Conservation (phyloP, 768 basidiomycete genomes). For the Asterophora lycoperdoides region DNA sequence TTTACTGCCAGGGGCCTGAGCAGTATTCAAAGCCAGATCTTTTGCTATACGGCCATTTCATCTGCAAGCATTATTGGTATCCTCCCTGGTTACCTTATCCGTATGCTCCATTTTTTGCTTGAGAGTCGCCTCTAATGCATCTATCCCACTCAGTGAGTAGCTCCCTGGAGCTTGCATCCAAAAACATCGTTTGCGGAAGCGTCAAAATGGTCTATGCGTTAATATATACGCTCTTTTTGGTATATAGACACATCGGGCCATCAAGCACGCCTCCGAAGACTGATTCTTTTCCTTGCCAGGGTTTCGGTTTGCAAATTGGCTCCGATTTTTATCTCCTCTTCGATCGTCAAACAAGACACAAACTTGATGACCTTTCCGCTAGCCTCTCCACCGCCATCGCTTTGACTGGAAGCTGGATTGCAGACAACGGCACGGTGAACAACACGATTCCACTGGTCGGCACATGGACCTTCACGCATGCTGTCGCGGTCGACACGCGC, state of each 20-base stretch:
- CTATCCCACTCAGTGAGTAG: slow-evolving; percentile 52
- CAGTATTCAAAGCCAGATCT: slow-evolving; percentile 69
- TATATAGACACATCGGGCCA: slow-evolving; percentile 17
- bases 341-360: slow-evolving; percentile 51
- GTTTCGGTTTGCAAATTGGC: slow-evolving; percentile 82
- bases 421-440: slow-evolving; percentile 49
- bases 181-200: slow-evolving; percentile 80
- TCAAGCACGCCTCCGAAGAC: neutral
- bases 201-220: slow-evolving; percentile 89
- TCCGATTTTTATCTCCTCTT: slow-evolving; percentile 75
- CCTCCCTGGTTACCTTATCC: slow-evolving; percentile 82
- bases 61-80: slow-evolving; percentile 85
- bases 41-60: slow-evolving; percentile 91
- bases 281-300: slow-evolving; percentile 30
- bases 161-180: slow-evolving; percentile 79
- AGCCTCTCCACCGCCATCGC: slow-evolving; percentile 44
- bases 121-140: slow-evolving; percentile 5
- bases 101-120: slow-evolving; percentile 36
- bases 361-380: slow-evolving; percentile 50
- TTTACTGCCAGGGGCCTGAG: slow-evolving; percentile 79
- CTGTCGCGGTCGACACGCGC: slow-evolving; percentile 37
- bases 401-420: slow-evolving; percentile 62
- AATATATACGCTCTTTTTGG: slow-evolving; percentile 79
- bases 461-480: slow-evolving; percentile 64
- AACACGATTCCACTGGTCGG: slow-evolving; percentile 45